Percentiles rank a stretch among this genome's conserved stretches.
These are phyloP conservation scores for Aspergillus campestris DNA, from an alignment of 495 filamentous ascomycete species.

Conservation along the genomic window DNA sequence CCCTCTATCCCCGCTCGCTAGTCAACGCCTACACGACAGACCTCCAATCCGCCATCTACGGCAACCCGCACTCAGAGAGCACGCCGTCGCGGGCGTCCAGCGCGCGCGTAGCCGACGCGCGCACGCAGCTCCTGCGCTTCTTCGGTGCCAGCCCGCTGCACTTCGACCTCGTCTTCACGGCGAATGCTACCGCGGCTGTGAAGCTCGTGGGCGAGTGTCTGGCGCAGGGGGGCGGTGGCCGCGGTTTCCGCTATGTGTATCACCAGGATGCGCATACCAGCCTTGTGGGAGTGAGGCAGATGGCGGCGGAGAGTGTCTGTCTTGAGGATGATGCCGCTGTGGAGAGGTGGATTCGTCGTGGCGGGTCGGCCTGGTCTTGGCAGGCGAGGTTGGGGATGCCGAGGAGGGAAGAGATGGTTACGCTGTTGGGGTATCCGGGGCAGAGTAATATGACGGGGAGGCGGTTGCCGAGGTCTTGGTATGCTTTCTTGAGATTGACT, in stretches of 20 bases:
- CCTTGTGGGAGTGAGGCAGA: background rate
- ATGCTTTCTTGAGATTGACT: no score
- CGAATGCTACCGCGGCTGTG: slow-evolving; percentile 6
- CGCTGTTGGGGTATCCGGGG: slow-evolving; percentile 4
- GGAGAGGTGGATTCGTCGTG: background rate
- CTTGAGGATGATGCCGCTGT: background rate
- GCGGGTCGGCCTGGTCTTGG: background rate
- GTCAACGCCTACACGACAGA: background rate
- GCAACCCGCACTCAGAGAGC: slow-evolving; percentile 5
- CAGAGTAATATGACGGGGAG: slow-evolving; percentile 8
- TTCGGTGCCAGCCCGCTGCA: background rate
- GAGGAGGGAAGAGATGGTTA: no score
- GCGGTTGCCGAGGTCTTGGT: background rate
- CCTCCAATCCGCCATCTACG: background rate
- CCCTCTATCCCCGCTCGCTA: slow-evolving; percentile 1
- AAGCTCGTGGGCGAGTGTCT: slow-evolving; percentile 4
- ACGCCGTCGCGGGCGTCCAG: slow-evolving; percentile 3
- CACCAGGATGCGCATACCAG: slow-evolving; percentile 2
- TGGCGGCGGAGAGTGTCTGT: background rate
- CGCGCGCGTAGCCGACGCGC: background rate
- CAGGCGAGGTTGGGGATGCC: background rate
- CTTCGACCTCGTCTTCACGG: slow-evolving; percentile 4
- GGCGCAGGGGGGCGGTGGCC: slow-evolving; percentile 1
- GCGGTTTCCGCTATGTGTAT: background rate
- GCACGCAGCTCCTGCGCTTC: background rate